Evolutionary conservation across 139 green algal genomes (phyloP), one percentile per base, ranked within the genome.

Genomic region (Axilococcus clingmanii): DNA sequence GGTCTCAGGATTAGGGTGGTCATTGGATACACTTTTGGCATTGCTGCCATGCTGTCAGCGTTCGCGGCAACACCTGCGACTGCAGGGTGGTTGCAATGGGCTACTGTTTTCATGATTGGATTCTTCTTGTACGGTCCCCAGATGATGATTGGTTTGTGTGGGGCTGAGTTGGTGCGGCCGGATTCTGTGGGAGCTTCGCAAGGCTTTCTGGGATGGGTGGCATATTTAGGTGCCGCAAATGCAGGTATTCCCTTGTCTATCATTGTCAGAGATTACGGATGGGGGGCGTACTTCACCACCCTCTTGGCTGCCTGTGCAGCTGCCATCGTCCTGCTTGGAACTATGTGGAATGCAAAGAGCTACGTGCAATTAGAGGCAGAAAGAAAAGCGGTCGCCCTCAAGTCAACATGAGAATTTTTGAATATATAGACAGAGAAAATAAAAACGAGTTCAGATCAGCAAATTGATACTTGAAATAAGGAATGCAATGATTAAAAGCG

Each of bases 141-240:
- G 68, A 94, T 94, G 86, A 79, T 97, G 41, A 96, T 97, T 49
- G 89, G 89, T 2, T 77, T 97, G 45, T 96, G 88, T 63, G 90
- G 90, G 24, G 90, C 90, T 20, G 90, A 97, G 77, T 71, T 94
- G 40, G 90, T 97, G 35, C 78, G 80, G 22, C 80, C 77, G 14
- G 68, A 84, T 24, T 81, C 68, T 24, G 90, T 97, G 37, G 85
- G 84, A 15, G 87, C 90, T 30, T 85, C 66, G 37, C 81, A 97
- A 65, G 89, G 89, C 52, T 95, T 97, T 78, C 76, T 97, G 42
- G 89, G 89, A 48, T 95, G 87, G 71, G 55, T 79, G 17, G 66
- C 69, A 9, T 88, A 86, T 62, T 47, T 77, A 38, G 75, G 75
- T 20, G 83, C 85, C 5, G 81, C 85, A 23, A 88, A 85, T 52